Evolutionary conservation across 306 rosid species (phyloP).

Genomic region (Delonix regia): DNA sequence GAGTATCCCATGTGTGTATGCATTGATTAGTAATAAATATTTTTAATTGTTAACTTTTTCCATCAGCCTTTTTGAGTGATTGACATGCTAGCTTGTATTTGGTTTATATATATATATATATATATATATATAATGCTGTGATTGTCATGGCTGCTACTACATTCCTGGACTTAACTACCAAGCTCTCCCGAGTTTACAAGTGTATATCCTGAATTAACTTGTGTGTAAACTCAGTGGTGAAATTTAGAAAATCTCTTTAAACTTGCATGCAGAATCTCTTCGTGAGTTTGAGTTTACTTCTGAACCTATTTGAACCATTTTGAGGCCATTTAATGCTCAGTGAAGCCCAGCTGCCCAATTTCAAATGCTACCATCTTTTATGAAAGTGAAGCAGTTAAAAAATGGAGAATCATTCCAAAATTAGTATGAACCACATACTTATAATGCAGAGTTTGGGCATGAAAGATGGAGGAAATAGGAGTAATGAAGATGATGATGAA

Average conservation of each 20-base stretch:
- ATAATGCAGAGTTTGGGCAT: not conserved
- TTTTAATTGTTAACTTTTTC: constrained; percentile 2
- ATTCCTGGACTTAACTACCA: not conserved
- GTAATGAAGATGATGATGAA: no score
- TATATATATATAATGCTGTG: not conserved
- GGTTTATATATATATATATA: not conserved
- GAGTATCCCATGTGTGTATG: not conserved
- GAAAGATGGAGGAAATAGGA: not conserved
- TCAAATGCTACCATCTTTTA: not conserved
- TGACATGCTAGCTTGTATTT: not conserved
- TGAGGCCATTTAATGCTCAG: not conserved
- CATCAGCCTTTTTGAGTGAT: not conserved
- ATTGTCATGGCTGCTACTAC: no score
- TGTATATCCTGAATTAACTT: not conserved
- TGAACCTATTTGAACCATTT: not conserved
- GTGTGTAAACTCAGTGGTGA: not conserved
- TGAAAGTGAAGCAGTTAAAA: not conserved
- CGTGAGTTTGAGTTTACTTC: not conserved
- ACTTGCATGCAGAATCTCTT: no score
- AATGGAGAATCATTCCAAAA: not conserved
- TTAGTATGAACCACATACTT: not conserved
- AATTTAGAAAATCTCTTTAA: no score
- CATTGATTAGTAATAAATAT: not conserved
- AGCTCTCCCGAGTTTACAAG: not conserved
- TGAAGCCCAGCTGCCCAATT: not conserved